Base-by-base conservation (phyloP, 2,329 filamentous ascomycete species). In the Colletotrichum eleusines region DNA sequence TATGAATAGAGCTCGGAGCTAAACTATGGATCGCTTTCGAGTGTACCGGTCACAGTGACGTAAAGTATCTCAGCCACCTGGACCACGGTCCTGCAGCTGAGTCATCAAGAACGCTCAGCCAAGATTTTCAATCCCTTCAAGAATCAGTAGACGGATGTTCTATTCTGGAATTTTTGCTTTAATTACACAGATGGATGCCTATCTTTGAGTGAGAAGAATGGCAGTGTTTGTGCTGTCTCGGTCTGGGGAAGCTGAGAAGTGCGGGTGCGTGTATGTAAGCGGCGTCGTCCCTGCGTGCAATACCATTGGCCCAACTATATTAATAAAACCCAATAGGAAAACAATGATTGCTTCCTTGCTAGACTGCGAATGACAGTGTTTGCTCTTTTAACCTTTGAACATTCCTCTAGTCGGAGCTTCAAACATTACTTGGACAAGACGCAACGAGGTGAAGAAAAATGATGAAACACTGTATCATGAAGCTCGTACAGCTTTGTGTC, bases 11-110 rank as follows among this genome's bases (percentile, higher is more conserved):
- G 23, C 18, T 40, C 16, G 44, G 59, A 62, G 46, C 59, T 42
- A 11, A 62, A 38, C 23, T 62, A 48, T 51, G 46, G 59, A 62
- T 51, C 59, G 46, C 26, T 18, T 40, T 9, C 5, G 18, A 62
- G 50, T 62, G 46, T 51, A 62, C 33, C 33, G 59, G 59, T 62
- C 59, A 62, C 46, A 18, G 59, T 62, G 59, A 62, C 59, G 59
- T 51, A 62, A 38, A 65, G 63, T 16, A 31, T 26, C 33, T 42
- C 66, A n/a, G 35, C 61, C 26, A 46, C 44, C 16, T 1, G 14
- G 14, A 38, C 18, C 23, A n/a, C 35, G 20, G 33, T 31, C 33
- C 23, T 51, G 14, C 11, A 40, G 59, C 59, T 40, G 59, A 51
- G 31, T 62, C 59, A 62, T 50, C 59, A n/a, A 5, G 31, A 3